These are phyloP conservation scores for Naegleria fowleri DNA, from an alignment of 208 protist genomes.

Conservation along the genomic window DNA sequence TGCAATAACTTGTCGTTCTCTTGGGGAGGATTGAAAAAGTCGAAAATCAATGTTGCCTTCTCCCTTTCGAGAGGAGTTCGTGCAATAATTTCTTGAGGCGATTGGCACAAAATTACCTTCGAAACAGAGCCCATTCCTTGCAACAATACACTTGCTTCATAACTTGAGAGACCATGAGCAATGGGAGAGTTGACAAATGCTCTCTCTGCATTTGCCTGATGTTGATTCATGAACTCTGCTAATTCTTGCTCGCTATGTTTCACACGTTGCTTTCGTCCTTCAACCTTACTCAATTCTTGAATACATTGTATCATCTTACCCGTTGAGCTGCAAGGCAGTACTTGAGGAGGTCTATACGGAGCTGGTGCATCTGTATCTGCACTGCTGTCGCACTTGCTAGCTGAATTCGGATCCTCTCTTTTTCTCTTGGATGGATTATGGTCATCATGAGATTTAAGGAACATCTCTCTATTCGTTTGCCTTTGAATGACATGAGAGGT, in stretches of 20 bases:
- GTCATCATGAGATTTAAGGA: neutral
- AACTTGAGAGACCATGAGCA: neutral
- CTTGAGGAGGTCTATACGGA: neutral
- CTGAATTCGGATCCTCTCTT: neutral
- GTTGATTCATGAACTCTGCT: neutral
- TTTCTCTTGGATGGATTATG: neutral
- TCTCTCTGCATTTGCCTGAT: neutral
- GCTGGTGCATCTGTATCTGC: neutral
- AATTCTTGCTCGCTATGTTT: neutral
- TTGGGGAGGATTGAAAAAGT: neutral
- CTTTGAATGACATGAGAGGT: neutral
- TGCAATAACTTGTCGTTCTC: neutral
- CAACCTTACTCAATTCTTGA: neutral
- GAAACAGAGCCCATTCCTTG: neutral
- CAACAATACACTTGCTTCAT: neutral
- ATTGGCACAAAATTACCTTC: neutral
- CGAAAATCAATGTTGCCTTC: neutral
- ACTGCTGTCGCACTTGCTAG: neutral
- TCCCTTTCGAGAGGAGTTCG: neutral
- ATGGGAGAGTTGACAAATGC: neutral
- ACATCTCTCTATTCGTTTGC: neutral
- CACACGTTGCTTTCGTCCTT: neutral
- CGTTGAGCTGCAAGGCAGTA: neutral
- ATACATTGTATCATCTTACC: neutral
- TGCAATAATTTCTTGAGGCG: neutral